A percentile compares a stretch with the other conserved stretches of the same genome.
Evolutionary conservation across 1,284 basidiomycete species (phyloP).

Genomic region (Cutaneotrichosporon cutaneum): DNA sequence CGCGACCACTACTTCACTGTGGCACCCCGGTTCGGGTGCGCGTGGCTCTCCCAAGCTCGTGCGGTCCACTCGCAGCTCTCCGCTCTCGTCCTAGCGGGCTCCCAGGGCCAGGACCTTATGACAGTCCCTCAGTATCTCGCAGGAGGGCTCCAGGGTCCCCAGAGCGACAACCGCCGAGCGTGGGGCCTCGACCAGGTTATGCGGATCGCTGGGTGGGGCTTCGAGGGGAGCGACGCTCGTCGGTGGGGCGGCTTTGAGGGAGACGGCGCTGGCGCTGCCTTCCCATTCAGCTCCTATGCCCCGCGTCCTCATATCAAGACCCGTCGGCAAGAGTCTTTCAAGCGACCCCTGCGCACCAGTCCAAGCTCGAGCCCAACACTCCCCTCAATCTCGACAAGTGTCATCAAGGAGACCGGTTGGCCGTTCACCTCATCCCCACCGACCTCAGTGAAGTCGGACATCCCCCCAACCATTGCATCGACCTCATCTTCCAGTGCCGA

Average conservation of each 20-base stretch:
- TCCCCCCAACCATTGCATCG: no score
- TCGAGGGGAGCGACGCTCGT: not conserved
- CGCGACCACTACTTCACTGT: slow-evolving; percentile 1
- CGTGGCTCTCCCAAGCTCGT: not conserved
- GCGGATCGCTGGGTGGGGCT: not conserved
- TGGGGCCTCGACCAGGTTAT: not conserved
- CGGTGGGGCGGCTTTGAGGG: no score
- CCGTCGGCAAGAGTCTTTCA: not conserved
- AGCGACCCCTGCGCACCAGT: not conserved
- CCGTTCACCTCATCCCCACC: no score
- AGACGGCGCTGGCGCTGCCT: not conserved
- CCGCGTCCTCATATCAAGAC: not conserved
- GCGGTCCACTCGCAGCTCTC: not conserved
- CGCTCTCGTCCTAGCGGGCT: not conserved
- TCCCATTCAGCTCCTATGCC: not conserved
- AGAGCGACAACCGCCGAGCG: not conserved
- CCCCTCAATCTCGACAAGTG: no score
- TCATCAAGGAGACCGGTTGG: no score
- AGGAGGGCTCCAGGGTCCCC: not conserved
- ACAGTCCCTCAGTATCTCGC: not conserved
- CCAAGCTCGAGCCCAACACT: no score
- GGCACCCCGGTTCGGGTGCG: not conserved
- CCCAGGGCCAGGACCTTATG: not conserved
- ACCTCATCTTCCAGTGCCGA: no score
- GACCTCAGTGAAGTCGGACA: no score